Evolutionary conservation across 768 basidiomycete genomes (phyloP).

Genomic region (Infundibulicybe gibba): DNA sequence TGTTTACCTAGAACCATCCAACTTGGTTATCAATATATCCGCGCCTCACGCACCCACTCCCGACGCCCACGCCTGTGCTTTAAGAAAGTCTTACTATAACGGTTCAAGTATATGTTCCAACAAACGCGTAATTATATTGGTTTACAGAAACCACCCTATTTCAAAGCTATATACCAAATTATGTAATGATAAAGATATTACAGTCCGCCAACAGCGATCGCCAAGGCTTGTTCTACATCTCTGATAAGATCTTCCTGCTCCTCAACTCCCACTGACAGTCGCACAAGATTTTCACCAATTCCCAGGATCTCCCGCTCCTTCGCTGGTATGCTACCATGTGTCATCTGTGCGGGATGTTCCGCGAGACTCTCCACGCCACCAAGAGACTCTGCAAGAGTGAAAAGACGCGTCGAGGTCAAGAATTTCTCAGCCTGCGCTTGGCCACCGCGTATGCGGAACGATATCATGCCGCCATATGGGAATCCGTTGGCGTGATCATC

Average conservation of each 20-base stretch:
- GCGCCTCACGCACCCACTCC: too few species aligned
- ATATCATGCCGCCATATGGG: constrained; percentile 90
- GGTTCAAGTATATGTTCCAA: too few species aligned
- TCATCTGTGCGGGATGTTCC: constrained; percentile 87
- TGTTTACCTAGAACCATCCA: too few species aligned
- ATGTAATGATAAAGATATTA: not conserved
- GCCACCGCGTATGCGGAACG: constrained; percentile 67
- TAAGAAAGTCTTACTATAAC: too few species aligned
- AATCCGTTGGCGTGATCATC: constrained; percentile 52
- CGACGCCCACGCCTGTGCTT: too few species aligned
- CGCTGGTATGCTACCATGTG: constrained; percentile 74
- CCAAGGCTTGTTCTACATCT: constrained; percentile 68
- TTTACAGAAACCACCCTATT: too few species aligned
- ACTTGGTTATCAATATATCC: too few species aligned
- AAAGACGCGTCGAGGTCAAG: constrained; percentile 59
- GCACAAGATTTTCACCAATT: constrained; percentile 72
- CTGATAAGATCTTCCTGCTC: constrained; percentile 77
- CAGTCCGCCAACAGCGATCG: constrained; percentile 26
- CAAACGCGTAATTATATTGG: too few species aligned
- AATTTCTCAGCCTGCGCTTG: constrained; percentile 59
- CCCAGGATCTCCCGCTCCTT: constrained; percentile 67
- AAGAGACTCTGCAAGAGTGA: constrained; percentile 82
- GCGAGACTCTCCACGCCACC: constrained; percentile 93
- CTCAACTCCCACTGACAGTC: constrained; percentile 87
- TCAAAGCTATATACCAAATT: too few species aligned